Conservation (phyloP, 345 rosid species). For the Hibiscus mutabilis region DNA sequence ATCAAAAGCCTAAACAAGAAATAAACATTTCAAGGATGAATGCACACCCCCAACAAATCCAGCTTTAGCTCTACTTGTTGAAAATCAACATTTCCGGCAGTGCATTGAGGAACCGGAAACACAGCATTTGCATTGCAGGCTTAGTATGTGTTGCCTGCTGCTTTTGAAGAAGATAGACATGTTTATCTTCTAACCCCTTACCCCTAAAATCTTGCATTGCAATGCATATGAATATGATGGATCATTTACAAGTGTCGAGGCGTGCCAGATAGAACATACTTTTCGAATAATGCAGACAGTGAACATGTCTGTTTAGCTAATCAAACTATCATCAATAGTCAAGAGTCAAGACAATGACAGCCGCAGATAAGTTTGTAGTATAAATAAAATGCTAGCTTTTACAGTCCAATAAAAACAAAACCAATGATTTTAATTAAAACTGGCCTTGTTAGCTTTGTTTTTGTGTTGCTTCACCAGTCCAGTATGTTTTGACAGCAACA, state of each 20-base stretch:
- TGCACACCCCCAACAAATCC: too few species aligned
- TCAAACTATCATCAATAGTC: neutral
- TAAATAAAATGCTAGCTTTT: neutral
- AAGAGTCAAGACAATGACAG: neutral
- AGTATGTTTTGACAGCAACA: slow-evolving; percentile 75
- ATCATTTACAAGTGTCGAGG: neutral
- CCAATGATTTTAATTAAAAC: neutral
- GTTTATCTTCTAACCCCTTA: neutral
- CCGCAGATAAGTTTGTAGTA: neutral
- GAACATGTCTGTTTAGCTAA: neutral
- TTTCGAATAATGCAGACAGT: neutral
- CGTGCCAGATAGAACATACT: neutral
- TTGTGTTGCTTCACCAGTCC: slow-evolving; percentile 61
- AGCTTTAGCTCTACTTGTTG: too few species aligned
- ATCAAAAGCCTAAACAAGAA: too few species aligned
- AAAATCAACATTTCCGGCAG: too few species aligned
- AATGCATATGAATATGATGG: too few species aligned
- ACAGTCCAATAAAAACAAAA: neutral
- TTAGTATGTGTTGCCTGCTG: neutral
- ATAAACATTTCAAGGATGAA: too few species aligned
- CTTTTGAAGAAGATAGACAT: neutral
- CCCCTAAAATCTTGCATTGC: neutral
- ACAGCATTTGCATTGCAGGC: neutral
- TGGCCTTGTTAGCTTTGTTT: slow-evolving; percentile 11
- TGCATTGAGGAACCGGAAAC: too few species aligned